phyloP scores from a whole-genome alignment of 2,329 filamentous ascomycete species.

The Furcasterigmium sp. region DNA sequence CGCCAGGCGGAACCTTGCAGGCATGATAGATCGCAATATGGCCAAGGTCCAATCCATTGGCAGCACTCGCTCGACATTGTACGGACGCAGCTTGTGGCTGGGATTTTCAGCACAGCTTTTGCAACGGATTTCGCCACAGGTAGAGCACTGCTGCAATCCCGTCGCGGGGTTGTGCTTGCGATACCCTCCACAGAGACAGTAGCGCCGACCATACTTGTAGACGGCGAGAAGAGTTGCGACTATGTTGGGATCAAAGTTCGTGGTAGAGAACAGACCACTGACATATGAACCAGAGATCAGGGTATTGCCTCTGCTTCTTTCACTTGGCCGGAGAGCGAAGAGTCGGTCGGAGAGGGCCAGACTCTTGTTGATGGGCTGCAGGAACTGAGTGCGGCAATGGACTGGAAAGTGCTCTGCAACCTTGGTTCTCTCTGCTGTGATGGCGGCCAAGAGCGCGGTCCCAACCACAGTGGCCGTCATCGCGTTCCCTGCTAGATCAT shows the following conservation, averaged over 20 bases:
- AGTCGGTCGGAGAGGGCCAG: not conserved
- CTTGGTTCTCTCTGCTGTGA: conserved; percentile 20
- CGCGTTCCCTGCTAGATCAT: conserved; percentile 72
- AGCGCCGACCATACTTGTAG: conserved; percentile 16
- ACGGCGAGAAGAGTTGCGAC: conserved; percentile 10
- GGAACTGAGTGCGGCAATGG: no score
- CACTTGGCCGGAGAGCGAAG: not conserved
- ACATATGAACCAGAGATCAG: not conserved
- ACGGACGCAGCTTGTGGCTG: conserved; percentile 19
- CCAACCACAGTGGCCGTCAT: conserved; percentile 73
- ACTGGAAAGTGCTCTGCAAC: no score
- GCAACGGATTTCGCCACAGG: conserved; percentile 31
- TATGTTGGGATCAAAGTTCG: not conserved
- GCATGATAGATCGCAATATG: not conserved
- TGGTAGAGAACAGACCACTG: not conserved
- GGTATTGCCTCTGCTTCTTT: not conserved
- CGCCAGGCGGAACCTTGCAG: not conserved
- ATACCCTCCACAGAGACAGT: conserved; percentile 28
- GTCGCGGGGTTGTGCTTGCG: conserved; percentile 21
- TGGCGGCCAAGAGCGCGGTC: conserved; percentile 53
- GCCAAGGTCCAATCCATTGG: not conserved
- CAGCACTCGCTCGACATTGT: conserved; percentile 1
- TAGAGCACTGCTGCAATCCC: conserved; percentile 19
- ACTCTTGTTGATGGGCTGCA: conserved; percentile 3
- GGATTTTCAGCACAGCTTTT: conserved; percentile 32